A percentile compares a stretch with the other conserved stretches of the same genome.
Conservation (phyloP, 768 basidiomycete genomes). For the Tylopilus rubrobrunneus region DNA sequence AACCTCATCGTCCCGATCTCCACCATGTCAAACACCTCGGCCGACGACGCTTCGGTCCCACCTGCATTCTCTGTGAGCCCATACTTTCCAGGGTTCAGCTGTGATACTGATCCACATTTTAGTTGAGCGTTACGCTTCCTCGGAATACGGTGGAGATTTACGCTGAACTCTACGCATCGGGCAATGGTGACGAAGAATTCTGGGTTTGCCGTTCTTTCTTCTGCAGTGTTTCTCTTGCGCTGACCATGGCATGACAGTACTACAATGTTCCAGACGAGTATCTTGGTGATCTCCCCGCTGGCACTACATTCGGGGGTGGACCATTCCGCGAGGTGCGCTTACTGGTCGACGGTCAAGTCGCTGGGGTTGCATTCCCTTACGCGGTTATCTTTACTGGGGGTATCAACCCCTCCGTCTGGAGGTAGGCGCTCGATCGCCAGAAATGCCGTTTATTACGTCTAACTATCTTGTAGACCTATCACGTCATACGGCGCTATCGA, state of each 20-base stretch:
- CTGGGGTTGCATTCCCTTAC: slow-evolving; percentile 57
- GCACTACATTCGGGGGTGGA: slow-evolving; percentile 43
- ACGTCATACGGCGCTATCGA: slow-evolving; percentile 74
- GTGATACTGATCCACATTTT: not conserved
- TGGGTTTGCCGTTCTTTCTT: slow-evolving; percentile 49
- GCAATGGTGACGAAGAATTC: slow-evolving; percentile 67
- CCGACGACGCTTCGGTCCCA: slow-evolving; percentile 73
- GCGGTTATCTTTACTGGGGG: slow-evolving; percentile 72
- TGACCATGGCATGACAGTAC: slow-evolving; percentile 42
- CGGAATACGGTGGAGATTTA: slow-evolving; percentile 62
- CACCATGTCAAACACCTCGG: slow-evolving; percentile 57
- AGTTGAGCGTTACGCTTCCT: slow-evolving; percentile 70
- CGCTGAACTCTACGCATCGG: slow-evolving; percentile 71
- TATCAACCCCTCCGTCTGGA: slow-evolving; percentile 65
- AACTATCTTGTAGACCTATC: slow-evolving; percentile 49
- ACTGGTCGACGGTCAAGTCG: slow-evolving; percentile 51
- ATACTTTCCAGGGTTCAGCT: not conserved
- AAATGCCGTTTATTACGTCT: not conserved
- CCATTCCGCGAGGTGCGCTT: slow-evolving; percentile 64
- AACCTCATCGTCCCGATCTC: slow-evolving; percentile 69
- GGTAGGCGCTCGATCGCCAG: slow-evolving; percentile 34
- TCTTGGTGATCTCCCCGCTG: slow-evolving; percentile 48
- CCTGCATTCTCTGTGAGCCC: slow-evolving; percentile 61
- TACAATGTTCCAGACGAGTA: slow-evolving; percentile 63
- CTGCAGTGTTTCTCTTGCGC: not conserved